Evolutionary conservation across 768 basidiomycete species (phyloP).

Genomic region (Kwoniella dejecticola): DNA sequence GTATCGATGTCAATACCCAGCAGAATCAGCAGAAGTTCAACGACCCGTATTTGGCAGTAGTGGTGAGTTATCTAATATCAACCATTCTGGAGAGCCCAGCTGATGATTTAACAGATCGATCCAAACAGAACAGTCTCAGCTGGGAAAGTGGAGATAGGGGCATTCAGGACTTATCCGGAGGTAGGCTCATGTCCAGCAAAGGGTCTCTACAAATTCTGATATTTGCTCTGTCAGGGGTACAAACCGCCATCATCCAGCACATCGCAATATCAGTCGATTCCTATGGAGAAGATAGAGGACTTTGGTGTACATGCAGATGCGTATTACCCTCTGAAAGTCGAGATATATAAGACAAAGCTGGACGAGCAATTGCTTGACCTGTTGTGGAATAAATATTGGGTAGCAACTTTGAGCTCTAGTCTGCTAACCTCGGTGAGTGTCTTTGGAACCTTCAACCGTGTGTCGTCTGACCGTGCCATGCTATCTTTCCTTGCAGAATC

Average conservation of each 20-base stretch:
- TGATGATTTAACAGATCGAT: slow-evolving; percentile 69
- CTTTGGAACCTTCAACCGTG: no score
- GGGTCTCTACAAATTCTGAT: slow-evolving; percentile 1
- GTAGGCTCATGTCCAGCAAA: slow-evolving; percentile 37
- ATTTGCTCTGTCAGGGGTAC: slow-evolving; percentile 62
- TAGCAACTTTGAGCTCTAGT: slow-evolving; percentile 91
- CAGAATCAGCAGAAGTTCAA: slow-evolving; percentile 90
- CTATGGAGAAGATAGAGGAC: slow-evolving; percentile 95
- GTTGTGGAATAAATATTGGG: slow-evolving; percentile 99
- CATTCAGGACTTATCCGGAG: slow-evolving; percentile 95
- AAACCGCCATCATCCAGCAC: slow-evolving; percentile 69
- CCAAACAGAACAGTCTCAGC: slow-evolving; percentile 98
- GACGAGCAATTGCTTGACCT: slow-evolving; percentile 85
- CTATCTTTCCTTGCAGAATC: slow-evolving; percentile 64
- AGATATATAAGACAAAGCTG: slow-evolving; percentile 88
- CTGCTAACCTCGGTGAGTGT: slow-evolving; percentile 77
- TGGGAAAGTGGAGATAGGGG: slow-evolving; percentile 97
- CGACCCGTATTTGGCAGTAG: slow-evolving; percentile 96
- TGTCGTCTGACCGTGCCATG: no score
- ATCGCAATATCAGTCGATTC: slow-evolving; percentile 94
- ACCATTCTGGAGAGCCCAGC: background rate
- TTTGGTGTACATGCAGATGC: slow-evolving; percentile 97
- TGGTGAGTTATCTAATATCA: slow-evolving; percentile 62
- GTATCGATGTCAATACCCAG: slow-evolving; percentile 97
- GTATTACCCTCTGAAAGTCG: slow-evolving; percentile 91